Conservation (phyloP, 345 rosid species). For the Gossypium arboreum region DNA sequence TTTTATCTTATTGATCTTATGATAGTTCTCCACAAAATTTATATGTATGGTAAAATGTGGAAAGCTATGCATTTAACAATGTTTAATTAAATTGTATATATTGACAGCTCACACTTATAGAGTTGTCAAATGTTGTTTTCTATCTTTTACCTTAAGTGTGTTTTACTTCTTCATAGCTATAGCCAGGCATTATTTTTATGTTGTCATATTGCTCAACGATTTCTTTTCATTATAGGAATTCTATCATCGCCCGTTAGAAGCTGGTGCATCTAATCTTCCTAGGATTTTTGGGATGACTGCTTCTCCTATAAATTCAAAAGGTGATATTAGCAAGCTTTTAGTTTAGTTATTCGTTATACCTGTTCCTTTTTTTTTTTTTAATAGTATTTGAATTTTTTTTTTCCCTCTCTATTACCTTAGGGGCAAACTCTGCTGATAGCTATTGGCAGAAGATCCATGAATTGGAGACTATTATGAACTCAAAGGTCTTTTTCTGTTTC, state of each 20-base stretch:
- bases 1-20: no score
- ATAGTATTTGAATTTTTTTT: background rate
- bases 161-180: no score
- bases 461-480: slow-evolving; percentile 69
- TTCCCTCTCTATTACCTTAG: slow-evolving; percentile 28
- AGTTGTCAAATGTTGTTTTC: no score
- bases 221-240: slow-evolving; percentile 55
- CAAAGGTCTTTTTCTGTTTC: slow-evolving; percentile 55
- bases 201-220: background rate
- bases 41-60: no score
- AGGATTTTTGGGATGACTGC: slow-evolving; percentile 94
- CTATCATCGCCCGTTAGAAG: slow-evolving; percentile 45
- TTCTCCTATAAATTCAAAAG: slow-evolving; percentile 81
- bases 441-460: slow-evolving; percentile 58
- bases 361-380: slow-evolving; percentile 2
- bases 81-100: no score
- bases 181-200: no score
- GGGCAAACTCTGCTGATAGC: slow-evolving; percentile 28
- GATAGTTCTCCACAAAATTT: no score
- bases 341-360: background rate
- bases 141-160: no score
- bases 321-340: slow-evolving; percentile 31
- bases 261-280: slow-evolving; percentile 43
- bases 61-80: no score
- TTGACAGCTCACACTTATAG: no score